Evolutionary conservation across 805 yeast genomes (phyloP).

Genomic region (Spathaspora sp.): DNA sequence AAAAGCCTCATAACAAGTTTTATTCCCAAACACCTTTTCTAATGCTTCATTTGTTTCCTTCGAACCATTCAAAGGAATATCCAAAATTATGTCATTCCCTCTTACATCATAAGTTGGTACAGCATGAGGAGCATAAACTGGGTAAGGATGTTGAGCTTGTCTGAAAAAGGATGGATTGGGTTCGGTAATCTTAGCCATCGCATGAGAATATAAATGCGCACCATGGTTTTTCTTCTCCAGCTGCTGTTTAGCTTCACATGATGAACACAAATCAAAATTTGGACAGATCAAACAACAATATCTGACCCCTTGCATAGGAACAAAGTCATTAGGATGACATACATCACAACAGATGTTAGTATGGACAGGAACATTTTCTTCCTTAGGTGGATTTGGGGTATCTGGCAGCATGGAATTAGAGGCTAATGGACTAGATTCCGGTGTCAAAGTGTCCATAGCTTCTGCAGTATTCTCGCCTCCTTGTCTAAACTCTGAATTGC

Average conservation of each 20-base stretch:
- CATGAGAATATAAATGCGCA: slow-evolving; percentile 23
- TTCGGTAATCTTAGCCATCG: slow-evolving; percentile 25
- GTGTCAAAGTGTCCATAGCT: not conserved
- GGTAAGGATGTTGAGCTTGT: not conserved
- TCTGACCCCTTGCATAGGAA: slow-evolving; percentile 44
- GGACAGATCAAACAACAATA: slow-evolving; percentile 50
- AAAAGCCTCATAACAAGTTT: slow-evolving; percentile 12
- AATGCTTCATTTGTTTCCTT: slow-evolving; percentile 12
- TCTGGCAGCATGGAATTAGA: not conserved
- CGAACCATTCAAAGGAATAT: slow-evolving; percentile 21
- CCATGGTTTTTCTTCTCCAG: slow-evolving; percentile 10
- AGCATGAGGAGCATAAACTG: not conserved
- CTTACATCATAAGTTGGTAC: not conserved
- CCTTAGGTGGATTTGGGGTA: not conserved
- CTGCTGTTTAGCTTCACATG: slow-evolving; percentile 22
- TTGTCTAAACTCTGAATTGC: slow-evolving; percentile 1
- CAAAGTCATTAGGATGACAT: slow-evolving; percentile 26
- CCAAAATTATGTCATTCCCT: slow-evolving; percentile 16
- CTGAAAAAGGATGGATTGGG: slow-evolving; percentile 9
- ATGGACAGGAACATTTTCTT: slow-evolving; percentile 15
- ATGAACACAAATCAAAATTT: slow-evolving; percentile 51
- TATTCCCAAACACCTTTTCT: slow-evolving; percentile 14
- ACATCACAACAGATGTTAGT: slow-evolving; percentile 28
- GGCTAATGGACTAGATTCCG: not conserved
- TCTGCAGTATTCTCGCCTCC: slow-evolving; percentile 1